phyloP scores from a whole-genome alignment of 176 grass and related monocot genomes.

The Aechmea fasciata region DNA sequence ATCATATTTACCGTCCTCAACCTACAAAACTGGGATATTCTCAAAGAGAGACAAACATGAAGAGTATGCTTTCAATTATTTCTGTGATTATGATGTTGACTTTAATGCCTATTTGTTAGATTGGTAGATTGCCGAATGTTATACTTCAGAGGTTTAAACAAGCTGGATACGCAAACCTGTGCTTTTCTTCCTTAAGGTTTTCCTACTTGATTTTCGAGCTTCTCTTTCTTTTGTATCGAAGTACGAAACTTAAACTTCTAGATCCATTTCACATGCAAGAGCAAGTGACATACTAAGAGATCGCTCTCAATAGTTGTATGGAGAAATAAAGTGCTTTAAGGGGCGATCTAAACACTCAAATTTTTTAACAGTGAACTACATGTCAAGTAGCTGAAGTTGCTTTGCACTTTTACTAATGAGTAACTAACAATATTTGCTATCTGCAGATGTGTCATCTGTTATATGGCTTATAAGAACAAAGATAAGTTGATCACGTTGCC shows the following conservation, averaged over 20 bases:
- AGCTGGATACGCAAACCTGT: no score
- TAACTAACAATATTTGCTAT: slow-evolving; percentile 15
- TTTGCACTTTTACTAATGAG: slow-evolving; percentile 3
- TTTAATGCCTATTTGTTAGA: not conserved
- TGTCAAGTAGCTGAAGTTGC: slow-evolving; percentile 7
- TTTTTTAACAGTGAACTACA: slow-evolving; percentile 1
- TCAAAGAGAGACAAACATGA: slow-evolving; percentile 70
- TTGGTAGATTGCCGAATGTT: no score
- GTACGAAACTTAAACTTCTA: no score
- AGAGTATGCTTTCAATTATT: slow-evolving; percentile 47
- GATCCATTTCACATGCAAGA: no score
- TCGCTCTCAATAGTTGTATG: no score
- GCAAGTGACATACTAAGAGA: no score
- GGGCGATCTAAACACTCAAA: not conserved
- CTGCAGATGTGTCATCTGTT: slow-evolving; percentile 90
- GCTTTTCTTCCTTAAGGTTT: no score
- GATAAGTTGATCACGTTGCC: slow-evolving; percentile 71
- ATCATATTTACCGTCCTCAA: slow-evolving; percentile 43
- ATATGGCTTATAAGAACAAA: slow-evolving; percentile 62
- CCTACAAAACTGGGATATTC: slow-evolving; percentile 68
- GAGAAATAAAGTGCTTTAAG: no score
- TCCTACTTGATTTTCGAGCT: no score
- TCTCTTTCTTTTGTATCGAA: no score
- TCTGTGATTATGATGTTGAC: not conserved
- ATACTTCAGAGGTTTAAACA: no score